Conservation (phyloP, 305 asterid species). For the Fraxinus greggii region DNA sequence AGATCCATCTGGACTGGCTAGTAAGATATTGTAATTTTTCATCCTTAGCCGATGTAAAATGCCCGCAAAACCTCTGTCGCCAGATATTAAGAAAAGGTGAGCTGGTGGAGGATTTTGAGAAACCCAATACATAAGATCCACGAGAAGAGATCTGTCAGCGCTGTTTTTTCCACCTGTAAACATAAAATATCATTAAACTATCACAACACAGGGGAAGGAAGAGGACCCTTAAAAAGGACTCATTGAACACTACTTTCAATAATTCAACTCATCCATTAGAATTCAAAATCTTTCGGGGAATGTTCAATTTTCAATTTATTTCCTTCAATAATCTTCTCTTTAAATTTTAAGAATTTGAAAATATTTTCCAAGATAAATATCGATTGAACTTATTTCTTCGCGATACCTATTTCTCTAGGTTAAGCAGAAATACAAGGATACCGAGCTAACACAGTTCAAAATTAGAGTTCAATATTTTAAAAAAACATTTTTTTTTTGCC, state of each 20-base stretch:
- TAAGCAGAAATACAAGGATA: background rate
- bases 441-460: background rate
- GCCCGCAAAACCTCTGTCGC: slow-evolving; percentile 84
- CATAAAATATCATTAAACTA: background rate
- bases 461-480: background rate
- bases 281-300: background rate
- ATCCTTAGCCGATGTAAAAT: slow-evolving; percentile 77
- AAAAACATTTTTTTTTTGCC: background rate
- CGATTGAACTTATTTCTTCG: background rate
- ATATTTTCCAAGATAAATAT: background rate
- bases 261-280: background rate
- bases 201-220: background rate
- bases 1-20: slow-evolving; percentile 61
- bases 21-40: slow-evolving; percentile 85
- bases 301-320: background rate
- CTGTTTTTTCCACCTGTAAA: slow-evolving; percentile 82
- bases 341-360: background rate
- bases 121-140: slow-evolving; percentile 94
- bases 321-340: background rate
- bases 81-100: slow-evolving; percentile 81
- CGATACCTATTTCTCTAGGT: background rate
- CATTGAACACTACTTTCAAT: background rate
- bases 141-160: slow-evolving; percentile 88
- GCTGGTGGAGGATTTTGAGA: slow-evolving; percentile 97
- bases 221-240: background rate